Evolutionary conservation across 306 rosid species (phyloP).

Genomic region (Medicago truncatula): DNA sequence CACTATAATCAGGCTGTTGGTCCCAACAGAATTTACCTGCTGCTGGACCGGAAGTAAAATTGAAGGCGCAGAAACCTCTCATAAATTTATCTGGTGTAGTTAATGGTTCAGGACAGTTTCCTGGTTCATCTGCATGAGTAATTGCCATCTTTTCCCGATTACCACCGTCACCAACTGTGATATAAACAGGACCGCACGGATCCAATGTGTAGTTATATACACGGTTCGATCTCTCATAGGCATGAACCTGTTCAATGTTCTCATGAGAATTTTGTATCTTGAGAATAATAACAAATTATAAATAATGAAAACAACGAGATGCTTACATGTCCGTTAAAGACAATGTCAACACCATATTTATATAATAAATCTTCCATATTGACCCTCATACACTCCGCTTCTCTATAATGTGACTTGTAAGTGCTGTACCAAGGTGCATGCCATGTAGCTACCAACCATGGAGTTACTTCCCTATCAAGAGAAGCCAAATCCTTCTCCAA

Average conservation of each 20-base stretch:
- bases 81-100: conserved; percentile 56
- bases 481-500: conserved; percentile 76
- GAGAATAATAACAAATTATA: not conserved
- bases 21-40: conserved; percentile 93
- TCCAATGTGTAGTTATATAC: conserved; percentile 89
- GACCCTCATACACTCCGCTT: conserved; percentile 91
- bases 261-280: conserved; percentile 5
- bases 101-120: conserved; percentile 82
- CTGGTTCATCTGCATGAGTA: conserved; percentile 82
- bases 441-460: conserved; percentile 93
- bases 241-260: conserved; percentile 72
- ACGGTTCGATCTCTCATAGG: conserved; percentile 90
- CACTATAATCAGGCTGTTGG: conserved; percentile 84
- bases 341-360: conserved; percentile 69
- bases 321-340: conserved; percentile 92
- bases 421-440: conserved; percentile 97
- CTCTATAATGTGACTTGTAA: conserved; percentile 82
- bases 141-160: conserved; percentile 84
- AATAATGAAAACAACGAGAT: conserved; percentile 20
- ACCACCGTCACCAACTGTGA: conserved; percentile 89
- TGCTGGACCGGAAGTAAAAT: conserved; percentile 89
- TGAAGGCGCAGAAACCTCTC: conserved; percentile 79
- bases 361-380: conserved; percentile 84
- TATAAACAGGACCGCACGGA: conserved; percentile 82
- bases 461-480: conserved; percentile 78